Percentiles rank a stretch among this genome's conserved stretches.
Evolutionary conservation across 129 eudicot genomes (phyloP).

Genomic region (Centaurea solstitialis): DNA sequence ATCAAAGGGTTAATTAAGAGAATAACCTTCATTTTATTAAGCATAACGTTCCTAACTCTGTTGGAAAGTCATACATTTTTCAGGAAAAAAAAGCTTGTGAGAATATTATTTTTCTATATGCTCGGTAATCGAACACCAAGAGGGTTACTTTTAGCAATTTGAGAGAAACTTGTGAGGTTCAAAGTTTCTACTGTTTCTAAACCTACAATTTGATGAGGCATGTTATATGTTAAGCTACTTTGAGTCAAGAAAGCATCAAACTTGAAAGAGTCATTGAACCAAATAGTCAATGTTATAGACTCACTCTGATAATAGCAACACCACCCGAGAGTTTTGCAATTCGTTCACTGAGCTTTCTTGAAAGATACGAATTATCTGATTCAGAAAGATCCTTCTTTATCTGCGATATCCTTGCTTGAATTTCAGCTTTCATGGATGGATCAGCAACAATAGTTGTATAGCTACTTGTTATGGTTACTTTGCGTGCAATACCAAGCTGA

Average conservation of each 20-base stretch:
- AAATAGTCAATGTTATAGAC: not conserved
- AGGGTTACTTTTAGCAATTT: no score
- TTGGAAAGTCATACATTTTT: no score
- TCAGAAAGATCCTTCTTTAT: conserved; percentile 89
- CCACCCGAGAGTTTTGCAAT: conserved; percentile 93
- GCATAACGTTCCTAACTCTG: no score
- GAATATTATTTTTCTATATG: no score
- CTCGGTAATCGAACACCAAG: not conserved
- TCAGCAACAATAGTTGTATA: conserved; percentile 87
- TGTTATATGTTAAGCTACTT: not conserved
- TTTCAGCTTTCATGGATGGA: conserved; percentile 74
- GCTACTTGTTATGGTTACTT: conserved; percentile 63
- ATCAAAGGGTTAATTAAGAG: no score
- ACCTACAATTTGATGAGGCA: no score
- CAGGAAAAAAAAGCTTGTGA: no score
- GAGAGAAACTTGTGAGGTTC: no score
- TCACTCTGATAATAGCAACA: conserved; percentile 78
- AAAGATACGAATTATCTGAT: conserved; percentile 56
- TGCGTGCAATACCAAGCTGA: conserved; percentile 85
- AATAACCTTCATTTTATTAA: no score
- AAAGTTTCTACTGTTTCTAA: no score
- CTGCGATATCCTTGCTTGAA: conserved; percentile 82
- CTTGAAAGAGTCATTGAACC: not conserved
- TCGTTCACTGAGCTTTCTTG: conserved; percentile 70
- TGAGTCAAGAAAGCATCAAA: not conserved